These are phyloP conservation scores for Neltuma alba DNA, from an alignment of 306 rosid genomes.

Conservation along the genomic window DNA sequence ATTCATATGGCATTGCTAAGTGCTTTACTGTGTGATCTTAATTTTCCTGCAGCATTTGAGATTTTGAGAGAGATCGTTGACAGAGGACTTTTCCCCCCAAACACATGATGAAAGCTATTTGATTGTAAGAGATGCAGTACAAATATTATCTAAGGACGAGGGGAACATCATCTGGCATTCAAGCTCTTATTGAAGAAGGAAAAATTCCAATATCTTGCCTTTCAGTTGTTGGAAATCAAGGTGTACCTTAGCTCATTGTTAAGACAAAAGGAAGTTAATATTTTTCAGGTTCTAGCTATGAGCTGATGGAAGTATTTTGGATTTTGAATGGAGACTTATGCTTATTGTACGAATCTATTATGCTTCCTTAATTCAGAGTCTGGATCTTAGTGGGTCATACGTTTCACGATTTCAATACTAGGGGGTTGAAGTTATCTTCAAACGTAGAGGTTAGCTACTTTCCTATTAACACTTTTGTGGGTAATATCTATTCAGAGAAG, in stretches of 20 bases:
- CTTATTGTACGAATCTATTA: background rate
- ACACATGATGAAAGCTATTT: conserved; percentile 57
- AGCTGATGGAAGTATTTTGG: conserved; percentile 6
- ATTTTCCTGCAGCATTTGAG: conserved; percentile 59
- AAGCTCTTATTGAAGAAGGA: conserved; percentile 52
- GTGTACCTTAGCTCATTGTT: background rate
- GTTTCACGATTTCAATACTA: conserved; percentile 84
- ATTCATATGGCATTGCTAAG: conserved; percentile 60
- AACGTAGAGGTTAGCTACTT: conserved; percentile 75
- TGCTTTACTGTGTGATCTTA: conserved; percentile 53
- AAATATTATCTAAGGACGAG: conserved; percentile 50
- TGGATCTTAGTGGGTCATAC: conserved; percentile 45
- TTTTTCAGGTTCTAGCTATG: background rate
- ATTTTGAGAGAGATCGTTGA: conserved; percentile 58
- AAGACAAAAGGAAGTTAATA: conserved; percentile 9
- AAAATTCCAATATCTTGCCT: conserved; percentile 46
- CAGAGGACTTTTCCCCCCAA: conserved; percentile 54
- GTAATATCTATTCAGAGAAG: background rate
- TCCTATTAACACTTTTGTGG: conserved; percentile 2
- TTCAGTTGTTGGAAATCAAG: conserved; percentile 30
- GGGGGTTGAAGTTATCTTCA: conserved; percentile 85
- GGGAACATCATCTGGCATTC: conserved; percentile 52
- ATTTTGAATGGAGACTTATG: conserved; percentile 9
- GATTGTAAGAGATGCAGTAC: conserved; percentile 55
- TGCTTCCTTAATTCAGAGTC: background rate